These are phyloP conservation scores for Apiotrichum sp. DNA, from an alignment of 1,284 basidiomycete species.

Conservation along the genomic window DNA sequence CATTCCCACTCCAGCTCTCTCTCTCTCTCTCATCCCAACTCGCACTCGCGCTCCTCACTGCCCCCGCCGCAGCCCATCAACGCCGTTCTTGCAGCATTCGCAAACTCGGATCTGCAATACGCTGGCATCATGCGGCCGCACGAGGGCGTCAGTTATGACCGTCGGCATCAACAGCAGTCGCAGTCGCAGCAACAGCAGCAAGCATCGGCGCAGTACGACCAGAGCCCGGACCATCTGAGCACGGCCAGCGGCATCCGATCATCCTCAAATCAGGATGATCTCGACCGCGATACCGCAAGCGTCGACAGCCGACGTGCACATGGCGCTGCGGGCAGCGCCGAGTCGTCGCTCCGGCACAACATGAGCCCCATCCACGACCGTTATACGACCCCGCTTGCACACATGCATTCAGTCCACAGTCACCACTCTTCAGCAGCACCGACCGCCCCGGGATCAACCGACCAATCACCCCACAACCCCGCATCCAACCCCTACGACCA, in stretches of 20 bases:
- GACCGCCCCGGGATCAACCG: neutral
- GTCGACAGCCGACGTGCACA: neutral
- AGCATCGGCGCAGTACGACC: neutral
- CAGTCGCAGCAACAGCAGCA: too few relatives aligned
- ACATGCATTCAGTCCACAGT: neutral
- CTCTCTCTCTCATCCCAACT: neutral
- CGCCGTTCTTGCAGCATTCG: constrained; percentile 11
- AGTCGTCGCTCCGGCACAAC: neutral
- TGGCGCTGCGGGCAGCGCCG: neutral
- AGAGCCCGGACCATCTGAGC: neutral
- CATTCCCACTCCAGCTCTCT: too few relatives aligned
- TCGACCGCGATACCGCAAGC: neutral
- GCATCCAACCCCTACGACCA: constrained; percentile 1
- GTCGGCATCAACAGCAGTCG: neutral
- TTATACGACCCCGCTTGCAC: neutral
- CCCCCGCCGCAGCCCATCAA: constrained; percentile 3
- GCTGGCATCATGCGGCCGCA: constrained; percentile 14
- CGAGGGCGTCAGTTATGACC: constrained; percentile 1
- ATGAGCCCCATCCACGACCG: neutral
- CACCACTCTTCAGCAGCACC: neutral
- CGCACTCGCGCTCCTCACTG: neutral
- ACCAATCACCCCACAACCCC: neutral
- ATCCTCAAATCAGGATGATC: too few relatives aligned
- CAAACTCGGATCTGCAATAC: constrained; percentile 13
- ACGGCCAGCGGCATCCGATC: neutral